A percentile compares a stretch with the other conserved stretches of the same genome.
Evolutionary conservation across 2,329 filamentous ascomycete species (phyloP).

Genomic region (Colletotrichum ledebouriae): DNA sequence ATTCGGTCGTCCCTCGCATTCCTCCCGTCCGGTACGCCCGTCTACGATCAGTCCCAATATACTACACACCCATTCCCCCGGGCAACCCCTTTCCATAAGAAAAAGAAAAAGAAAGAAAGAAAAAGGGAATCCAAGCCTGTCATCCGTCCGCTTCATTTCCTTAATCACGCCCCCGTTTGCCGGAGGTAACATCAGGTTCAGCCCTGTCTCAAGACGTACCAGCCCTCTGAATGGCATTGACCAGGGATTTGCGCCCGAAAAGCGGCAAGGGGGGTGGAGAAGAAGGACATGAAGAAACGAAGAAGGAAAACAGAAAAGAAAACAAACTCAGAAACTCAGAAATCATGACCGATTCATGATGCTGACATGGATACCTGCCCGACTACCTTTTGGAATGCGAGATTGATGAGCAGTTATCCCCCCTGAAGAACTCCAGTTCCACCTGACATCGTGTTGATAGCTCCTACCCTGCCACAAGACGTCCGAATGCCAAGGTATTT

Average conservation of each 20-base stretch:
- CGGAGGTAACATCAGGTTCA: constrained; percentile 13
- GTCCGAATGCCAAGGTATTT: constrained; percentile 36
- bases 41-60: constrained; percentile 33
- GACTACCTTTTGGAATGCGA: constrained; percentile 35
- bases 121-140: background rate
- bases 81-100: constrained; percentile 4
- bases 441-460: constrained; percentile 36
- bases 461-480: constrained; percentile 20
- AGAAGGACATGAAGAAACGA: constrained; percentile 10
- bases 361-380: constrained; percentile 39
- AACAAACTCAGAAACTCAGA: constrained; percentile 38
- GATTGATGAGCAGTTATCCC: constrained; percentile 37
- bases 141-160: constrained; percentile 8
- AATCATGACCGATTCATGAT: constrained; percentile 34
- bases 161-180: background rate
- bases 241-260: constrained; percentile 6
- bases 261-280: background rate
- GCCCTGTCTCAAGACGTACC: constrained; percentile 7
- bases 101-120: background rate
- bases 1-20: constrained; percentile 12
- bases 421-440: constrained; percentile 35
- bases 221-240: constrained; percentile 7
- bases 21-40: constrained; percentile 23
- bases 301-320: constrained; percentile 26
- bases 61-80: constrained; percentile 1